These are phyloP conservation scores for Pugionium dolabratum DNA, from an alignment of 345 rosid species.

Conservation along the genomic window DNA sequence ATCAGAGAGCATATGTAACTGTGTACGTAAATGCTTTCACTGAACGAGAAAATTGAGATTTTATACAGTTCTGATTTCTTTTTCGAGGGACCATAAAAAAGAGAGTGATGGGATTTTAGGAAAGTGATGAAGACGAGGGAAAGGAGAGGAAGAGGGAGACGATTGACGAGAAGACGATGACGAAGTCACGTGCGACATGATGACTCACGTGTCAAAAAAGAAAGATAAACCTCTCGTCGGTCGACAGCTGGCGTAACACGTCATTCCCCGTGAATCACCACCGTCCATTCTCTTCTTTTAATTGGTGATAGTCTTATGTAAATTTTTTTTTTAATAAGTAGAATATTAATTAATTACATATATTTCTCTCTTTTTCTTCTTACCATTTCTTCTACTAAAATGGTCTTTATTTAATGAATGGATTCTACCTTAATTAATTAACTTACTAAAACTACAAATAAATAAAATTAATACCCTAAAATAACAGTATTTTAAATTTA, in stretches of 20 bases:
- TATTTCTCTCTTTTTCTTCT: background rate
- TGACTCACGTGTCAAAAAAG: conserved; percentile 59
- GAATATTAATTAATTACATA: no score
- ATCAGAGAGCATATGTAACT: conserved; percentile 20
- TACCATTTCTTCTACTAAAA: background rate
- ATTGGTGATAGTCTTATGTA: conserved; percentile 24
- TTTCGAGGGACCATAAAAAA: background rate
- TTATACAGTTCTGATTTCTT: conserved; percentile 3
- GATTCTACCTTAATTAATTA: background rate
- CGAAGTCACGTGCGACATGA: conserved; percentile 41
- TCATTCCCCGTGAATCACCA: conserved; percentile 55
- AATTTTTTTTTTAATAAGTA: no score
- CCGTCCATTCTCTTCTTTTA: conserved; percentile 20
- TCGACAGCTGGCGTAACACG: conserved; percentile 57
- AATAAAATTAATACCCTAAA: no score
- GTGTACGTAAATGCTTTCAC: conserved; percentile 7
- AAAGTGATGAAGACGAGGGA: conserved; percentile 41
- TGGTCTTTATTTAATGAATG: background rate
- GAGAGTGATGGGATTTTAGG: conserved; percentile 33
- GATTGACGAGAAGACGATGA: conserved; percentile 37
- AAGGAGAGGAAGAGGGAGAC: conserved; percentile 27
- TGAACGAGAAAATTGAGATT: background rate
- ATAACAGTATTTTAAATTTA: no score
- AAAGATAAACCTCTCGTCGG: conserved; percentile 49
- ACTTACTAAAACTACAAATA: background rate